A percentile compares a stretch with the other conserved stretches of the same genome.
Evolutionary conservation across 2,329 filamentous ascomycete species (phyloP).

Genomic region (Geosmithia putterillii): DNA sequence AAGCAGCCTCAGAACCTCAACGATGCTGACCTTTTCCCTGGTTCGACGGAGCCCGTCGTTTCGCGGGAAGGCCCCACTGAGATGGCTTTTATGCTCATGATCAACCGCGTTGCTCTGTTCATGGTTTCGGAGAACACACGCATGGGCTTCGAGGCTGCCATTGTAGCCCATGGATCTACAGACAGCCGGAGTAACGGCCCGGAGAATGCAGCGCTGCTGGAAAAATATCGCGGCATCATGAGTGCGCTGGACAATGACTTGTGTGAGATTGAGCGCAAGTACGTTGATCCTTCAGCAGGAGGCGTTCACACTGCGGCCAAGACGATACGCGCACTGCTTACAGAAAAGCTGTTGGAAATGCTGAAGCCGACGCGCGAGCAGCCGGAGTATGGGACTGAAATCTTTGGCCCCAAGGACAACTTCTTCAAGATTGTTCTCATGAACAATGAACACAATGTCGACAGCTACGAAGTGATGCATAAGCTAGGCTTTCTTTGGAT

Average conservation of each 20-base stretch:
- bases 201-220: conserved; percentile 16
- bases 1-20: conserved; percentile 44
- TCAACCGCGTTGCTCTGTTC: conserved; percentile 36
- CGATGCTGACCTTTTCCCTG: conserved; percentile 44
- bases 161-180: conserved; percentile 24
- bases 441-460: conserved; percentile 32
- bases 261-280: conserved; percentile 31
- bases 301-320: conserved; percentile 37
- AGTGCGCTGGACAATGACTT: conserved; percentile 29
- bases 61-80: conserved; percentile 45
- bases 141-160: conserved; percentile 34
- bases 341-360: conserved; percentile 35
- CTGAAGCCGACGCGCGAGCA: conserved; percentile 32
- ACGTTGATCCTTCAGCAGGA: conserved; percentile 38
- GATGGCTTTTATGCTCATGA: conserved; percentile 44
- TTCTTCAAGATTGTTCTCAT: conserved; percentile 42
- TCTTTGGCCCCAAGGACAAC: conserved; percentile 36
- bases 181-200: conserved; percentile 2
- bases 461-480: conserved; percentile 27
- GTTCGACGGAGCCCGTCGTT: conserved; percentile 35
- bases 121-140: conserved; percentile 22
- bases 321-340: conserved; percentile 32
- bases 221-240: conserved; percentile 28
- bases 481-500: conserved; percentile 43
- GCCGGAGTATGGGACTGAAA: conserved; percentile 36